Evolutionary conservation across 2,329 filamentous ascomycete genomes (phyloP), one percentile per base, ranked within the genome.

Genomic region (Helicocarpus griseus): DNA sequence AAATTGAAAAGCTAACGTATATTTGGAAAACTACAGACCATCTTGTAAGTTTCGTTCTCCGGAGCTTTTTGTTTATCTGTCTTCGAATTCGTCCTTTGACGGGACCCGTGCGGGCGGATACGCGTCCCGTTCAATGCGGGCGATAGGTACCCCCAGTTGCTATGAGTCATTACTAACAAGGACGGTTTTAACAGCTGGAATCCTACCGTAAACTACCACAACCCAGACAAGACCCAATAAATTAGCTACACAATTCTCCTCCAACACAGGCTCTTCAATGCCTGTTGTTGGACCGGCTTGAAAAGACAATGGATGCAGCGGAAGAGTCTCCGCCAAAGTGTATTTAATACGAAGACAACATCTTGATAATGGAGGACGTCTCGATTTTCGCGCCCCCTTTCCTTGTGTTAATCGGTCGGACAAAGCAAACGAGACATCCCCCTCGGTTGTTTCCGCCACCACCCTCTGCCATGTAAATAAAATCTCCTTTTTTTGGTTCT

Each of bases 191-290:
- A 29, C 26, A 89, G 86, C 86, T 98, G 93, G 93, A 97, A 97
- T 75, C 77, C 84, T 60, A 80, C 78, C 54, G 89, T 96, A 78
- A 97, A 97, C 83, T 91, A 95, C 78, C 89, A 97, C 83, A 89
- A 95, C 78, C 86, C 86, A 77, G 85, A 94, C 77, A 89, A 87
- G 80, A 60, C 65, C 45, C 67, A 65, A 54, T 73, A 69, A 68
- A 60, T n/a, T n/a, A 6, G 13, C 26, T 11, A 17, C 14, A 26
- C n/a, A n/a, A n/a, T n/a, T n/a, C n/a, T n/a, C n/a, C n/a, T n/a
- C n/a, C n/a, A 19, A 24, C 24, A 11, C 39, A 2, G 9, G 29
- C 7, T 31, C 6, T 14, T n/a, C 22, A 43, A 9, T n/a, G n/a
- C 14, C 22, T 21, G 36, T 3, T 19, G 11, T 11, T 8, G 39